Evolutionary conservation across 306 rosid genomes (phyloP), one percentile per base, ranked within the genome.

Genomic region (Rosa multiflora): DNA sequence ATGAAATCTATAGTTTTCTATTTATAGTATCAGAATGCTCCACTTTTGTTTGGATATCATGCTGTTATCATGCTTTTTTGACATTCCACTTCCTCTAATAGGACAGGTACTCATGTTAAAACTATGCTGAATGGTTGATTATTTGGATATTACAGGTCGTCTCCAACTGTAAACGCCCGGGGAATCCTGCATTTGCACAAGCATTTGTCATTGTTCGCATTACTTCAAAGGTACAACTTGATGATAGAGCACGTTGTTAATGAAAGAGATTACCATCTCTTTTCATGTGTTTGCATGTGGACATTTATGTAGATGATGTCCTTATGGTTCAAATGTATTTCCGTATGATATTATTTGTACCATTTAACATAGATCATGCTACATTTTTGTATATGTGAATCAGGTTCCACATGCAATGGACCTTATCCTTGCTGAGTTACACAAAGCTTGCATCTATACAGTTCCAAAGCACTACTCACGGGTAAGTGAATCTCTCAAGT

Each of bases 391-490:
- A 49, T 82, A 62, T 83, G 67, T 80, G 78, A 79, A 67, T 78
- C 84, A 94, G 99, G 88, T 88, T 78, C 97, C 97, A 40, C 76
- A 77, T 66, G 89, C 78, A 53, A 85, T 90, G 97, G 96, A 89
- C 90, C 37, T 94, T 80, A 77, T 94, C 83, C 91, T 94, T 5
- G 99, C 97, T 14, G 99, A 94, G 91, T 85, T 94, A 66, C 92
- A 94, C 75, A 82, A 48, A 85, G 97, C 89, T 81, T 94, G 97
- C 82, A 85, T 86, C 46, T 94, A 92, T 88, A 88, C 97, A 47
- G 94, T 92, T 73, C 99, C 97, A 67, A 94, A 94, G 89, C 97
- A 92, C 89, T 91, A 87, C 82, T 85, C 82, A 74, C 83, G 88
- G 92, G 97, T 92, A 79, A 81, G 44, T 77, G 58, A 59, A 75